phyloP scores from a whole-genome alignment of 495 filamentous ascomycete genomes.

The Annulohypoxylon nitens region DNA sequence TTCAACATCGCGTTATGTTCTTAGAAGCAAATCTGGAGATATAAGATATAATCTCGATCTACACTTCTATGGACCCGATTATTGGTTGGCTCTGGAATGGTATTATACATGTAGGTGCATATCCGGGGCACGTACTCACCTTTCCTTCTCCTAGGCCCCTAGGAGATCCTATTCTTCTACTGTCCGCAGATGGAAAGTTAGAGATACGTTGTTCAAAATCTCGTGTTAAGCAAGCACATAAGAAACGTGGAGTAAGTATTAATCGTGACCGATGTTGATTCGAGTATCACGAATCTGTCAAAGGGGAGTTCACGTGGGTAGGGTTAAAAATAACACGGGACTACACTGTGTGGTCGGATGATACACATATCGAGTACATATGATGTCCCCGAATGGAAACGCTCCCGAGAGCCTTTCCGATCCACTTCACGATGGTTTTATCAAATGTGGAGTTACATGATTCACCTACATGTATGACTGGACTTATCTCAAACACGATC shows the following conservation, averaged over 20 bases:
- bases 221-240: conserved; percentile 4
- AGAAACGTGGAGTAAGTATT: not conserved
- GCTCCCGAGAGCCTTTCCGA: not conserved
- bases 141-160: not conserved
- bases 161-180: not conserved
- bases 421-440: not conserved
- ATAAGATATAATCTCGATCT: not conserved
- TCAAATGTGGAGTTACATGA: not conserved
- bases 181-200: not conserved
- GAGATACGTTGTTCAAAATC: conserved; percentile 1
- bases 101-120: not conserved
- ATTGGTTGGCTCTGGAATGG: not conserved
- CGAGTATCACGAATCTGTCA: not conserved
- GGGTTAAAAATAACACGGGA: conserved; percentile 5
- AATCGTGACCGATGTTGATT: not conserved
- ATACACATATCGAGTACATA: conserved; percentile 4
- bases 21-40: not conserved
- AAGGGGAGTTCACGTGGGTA: not conserved
- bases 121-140: not conserved
- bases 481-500: conserved; percentile 2
- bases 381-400: conserved; percentile 1
- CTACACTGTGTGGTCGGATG: not conserved
- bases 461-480: conserved; percentile 3
- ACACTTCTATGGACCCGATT: not conserved
- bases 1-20: not conserved